Evolutionary conservation across 148 eudicot genomes (phyloP), one percentile per base, ranked within the genome.

Genomic region (Rhododendron ovatum): DNA sequence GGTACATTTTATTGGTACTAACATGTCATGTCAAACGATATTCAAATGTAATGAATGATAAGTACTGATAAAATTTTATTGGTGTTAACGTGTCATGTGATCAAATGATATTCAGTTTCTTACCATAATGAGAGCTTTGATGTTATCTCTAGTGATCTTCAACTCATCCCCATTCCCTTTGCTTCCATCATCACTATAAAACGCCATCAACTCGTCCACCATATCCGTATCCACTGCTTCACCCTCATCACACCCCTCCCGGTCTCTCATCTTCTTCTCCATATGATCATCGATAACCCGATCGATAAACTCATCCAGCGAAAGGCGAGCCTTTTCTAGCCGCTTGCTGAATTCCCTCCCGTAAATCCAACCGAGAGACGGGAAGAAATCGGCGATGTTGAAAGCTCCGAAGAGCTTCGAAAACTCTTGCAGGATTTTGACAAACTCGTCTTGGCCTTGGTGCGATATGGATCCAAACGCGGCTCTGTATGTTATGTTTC

Each of bases 111-210:
- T 37, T 37, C 9, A 15, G 0, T 33, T 30, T 39, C 48, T 86
- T 91, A 96, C 99, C 99, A 96, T 96, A 87, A 96, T 95, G 78
- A 96, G 95, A 26, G 95, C 99, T 89, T 96, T 95, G 87, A 95
- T 96, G 73, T 96, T 94, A 80, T 94, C 93, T 85, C 94, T 92
- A 0, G 98, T 94, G 61, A 96, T 89, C 33, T 94, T 96, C 67
- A 94, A 81, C 90, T 95, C 98, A 9, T 93, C 96, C 0, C 95
- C 2, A 24, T 84, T 14, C 89, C 93, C 80, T 90, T 93, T 0
- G 88, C 86, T 83, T 1, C 81, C 81, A 78, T 95, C 95, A 4
- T 91, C 92, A 41, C 91, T 90, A 61, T 96, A 94, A 86, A 96
- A 96, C 8, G 90, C 98, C 76, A 96, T 76, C 83, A 96, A 80